These are phyloP conservation scores for Fusarium tupiense DNA, from an alignment of 2,329 filamentous ascomycete genomes.

Conservation along the genomic window DNA sequence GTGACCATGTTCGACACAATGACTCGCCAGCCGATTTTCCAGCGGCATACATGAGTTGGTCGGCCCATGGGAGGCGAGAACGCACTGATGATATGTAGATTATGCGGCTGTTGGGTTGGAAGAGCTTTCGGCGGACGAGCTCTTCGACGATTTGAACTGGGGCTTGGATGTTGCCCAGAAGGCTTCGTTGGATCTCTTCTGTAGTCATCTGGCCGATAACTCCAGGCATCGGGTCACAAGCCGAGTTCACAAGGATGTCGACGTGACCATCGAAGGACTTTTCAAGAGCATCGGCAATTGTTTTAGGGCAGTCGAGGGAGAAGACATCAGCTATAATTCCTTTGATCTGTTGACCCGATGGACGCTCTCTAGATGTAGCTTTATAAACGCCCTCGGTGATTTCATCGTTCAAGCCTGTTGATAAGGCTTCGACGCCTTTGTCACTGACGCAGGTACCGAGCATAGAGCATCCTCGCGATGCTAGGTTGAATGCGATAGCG, in stretches of 20 bases:
- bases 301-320: conserved; percentile 38
- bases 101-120: conserved; percentile 48
- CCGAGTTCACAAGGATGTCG: conserved; percentile 49
- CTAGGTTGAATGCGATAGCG: conserved; percentile 43
- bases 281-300: conserved; percentile 41
- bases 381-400: conserved; percentile 29
- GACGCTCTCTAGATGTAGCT: conserved; percentile 15
- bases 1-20: conserved; percentile 49
- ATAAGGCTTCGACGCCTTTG: conserved; percentile 31
- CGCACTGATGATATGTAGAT: conserved; percentile 50
- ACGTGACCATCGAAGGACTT: conserved; percentile 39
- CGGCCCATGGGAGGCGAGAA: conserved; percentile 46
- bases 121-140: conserved; percentile 44
- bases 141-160: conserved; percentile 50
- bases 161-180: conserved; percentile 49
- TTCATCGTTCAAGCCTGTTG: conserved; percentile 31
- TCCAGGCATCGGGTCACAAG: conserved; percentile 44
- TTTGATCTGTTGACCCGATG: conserved; percentile 32
- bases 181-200: conserved; percentile 44
- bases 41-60: conserved; percentile 48
- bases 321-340: conserved; percentile 47
- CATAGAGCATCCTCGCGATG: conserved; percentile 43
- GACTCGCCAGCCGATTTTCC: conserved; percentile 50
- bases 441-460: conserved; percentile 46
- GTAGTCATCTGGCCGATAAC: conserved; percentile 42